phyloP scores from a whole-genome alignment of 1,284 basidiomycete genomes.

The Ustilago sp. region DNA sequence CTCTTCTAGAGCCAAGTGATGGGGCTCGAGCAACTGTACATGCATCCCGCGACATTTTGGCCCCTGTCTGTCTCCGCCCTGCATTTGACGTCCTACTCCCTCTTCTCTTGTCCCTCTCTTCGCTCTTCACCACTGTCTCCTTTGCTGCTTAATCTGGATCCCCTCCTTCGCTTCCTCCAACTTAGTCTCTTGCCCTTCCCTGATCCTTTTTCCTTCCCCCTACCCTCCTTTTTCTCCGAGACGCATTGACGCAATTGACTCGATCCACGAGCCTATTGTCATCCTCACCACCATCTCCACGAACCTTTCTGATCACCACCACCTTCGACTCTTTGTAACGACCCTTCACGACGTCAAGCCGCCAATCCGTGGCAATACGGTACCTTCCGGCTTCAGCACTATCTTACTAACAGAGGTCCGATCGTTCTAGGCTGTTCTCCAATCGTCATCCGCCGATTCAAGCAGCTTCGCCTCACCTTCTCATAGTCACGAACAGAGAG shows the following conservation, averaged over 20 bases:
- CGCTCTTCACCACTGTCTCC: not conserved
- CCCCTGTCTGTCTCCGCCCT: constrained; percentile 45
- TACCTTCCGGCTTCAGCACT: not conserved
- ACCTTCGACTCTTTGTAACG: not conserved
- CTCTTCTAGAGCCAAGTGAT: constrained; percentile 6
- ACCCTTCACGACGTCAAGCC: constrained; percentile 3
- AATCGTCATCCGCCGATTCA: too few relatives aligned
- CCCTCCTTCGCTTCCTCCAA: not conserved
- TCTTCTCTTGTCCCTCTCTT: not conserved
- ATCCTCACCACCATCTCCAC: not conserved
- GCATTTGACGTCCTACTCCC: constrained; percentile 19
- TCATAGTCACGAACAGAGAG: not conserved
- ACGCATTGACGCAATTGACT: not conserved
- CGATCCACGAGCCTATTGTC: not conserved
- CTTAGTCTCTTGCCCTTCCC: not conserved
- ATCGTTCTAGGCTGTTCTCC: too few relatives aligned
- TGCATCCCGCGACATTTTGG: constrained; percentile 48
- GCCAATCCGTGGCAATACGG: not conserved
- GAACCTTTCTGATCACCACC: not conserved
- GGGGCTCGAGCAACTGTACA: constrained; percentile 25
- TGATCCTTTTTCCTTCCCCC: not conserved
- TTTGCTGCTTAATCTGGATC: not conserved
- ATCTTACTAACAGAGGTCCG: not conserved
- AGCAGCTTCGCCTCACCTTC: not conserved
- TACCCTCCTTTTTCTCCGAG: not conserved